Evolutionary conservation across 768 basidiomycete species (phyloP).

Genomic region (Xerocomus potaroensis): DNA sequence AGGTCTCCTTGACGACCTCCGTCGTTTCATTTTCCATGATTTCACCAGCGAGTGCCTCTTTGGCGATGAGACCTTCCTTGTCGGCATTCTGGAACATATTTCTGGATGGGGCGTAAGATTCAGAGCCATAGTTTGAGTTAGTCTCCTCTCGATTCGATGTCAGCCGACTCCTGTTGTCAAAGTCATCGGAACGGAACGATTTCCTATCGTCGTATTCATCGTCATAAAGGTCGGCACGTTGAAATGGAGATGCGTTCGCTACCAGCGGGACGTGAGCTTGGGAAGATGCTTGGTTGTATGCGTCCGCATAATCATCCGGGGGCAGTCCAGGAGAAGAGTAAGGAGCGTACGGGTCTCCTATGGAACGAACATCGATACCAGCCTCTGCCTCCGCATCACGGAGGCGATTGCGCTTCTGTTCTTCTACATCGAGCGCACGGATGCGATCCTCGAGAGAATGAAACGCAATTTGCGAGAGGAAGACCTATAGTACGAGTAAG

Average conservation of each 20-base stretch:
- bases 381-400: conserved; percentile 73
- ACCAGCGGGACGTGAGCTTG: conserved; percentile 81
- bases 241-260: conserved; percentile 75
- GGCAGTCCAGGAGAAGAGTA: conserved; percentile 51
- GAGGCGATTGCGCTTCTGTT: conserved; percentile 75
- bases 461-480: conserved; percentile 82
- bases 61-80: conserved; percentile 66
- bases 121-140: conserved; percentile 80
- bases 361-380: conserved; percentile 53
- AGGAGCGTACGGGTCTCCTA: conserved; percentile 73
- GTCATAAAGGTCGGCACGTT: conserved; percentile 70
- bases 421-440: conserved; percentile 78
- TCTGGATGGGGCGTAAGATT: conserved; percentile 88
- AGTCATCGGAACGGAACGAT: conserved; percentile 72
- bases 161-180: conserved; percentile 71
- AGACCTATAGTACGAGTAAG: conserved; percentile 54
- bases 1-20: conserved; percentile 80
- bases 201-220: conserved; percentile 76
- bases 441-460: conserved; percentile 85
- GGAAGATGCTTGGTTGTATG: conserved; percentile 48
- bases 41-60: conserved; percentile 82
- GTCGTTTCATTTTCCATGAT: conserved; percentile 84
- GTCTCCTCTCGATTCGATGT: conserved; percentile 77
- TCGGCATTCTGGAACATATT: conserved; percentile 94
- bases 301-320: conserved; percentile 48